Conservation (phyloP, 2,329 filamentous ascomycete genomes). For the Epichloe uncinata region DNA sequence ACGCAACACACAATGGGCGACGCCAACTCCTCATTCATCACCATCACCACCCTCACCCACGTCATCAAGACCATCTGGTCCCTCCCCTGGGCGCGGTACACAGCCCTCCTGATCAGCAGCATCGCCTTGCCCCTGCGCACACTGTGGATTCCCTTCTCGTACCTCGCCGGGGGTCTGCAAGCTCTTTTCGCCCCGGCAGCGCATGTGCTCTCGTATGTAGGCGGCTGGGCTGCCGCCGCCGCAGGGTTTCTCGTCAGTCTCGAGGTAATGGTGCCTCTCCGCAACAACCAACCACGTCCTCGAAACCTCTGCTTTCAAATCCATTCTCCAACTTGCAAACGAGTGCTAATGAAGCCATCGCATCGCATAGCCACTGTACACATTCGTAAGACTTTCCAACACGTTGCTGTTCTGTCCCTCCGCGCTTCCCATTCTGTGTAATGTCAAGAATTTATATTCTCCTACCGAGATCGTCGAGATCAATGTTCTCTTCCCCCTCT, state of each 20-base stretch:
- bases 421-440: too few species aligned
- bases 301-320: not conserved
- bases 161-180: not conserved
- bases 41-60: constrained; percentile 14
- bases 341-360: too few species aligned
- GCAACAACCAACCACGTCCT: not conserved
- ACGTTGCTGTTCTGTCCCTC: not conserved
- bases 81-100: constrained; percentile 16
- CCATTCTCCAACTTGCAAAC: too few species aligned
- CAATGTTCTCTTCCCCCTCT: not conserved
- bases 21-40: constrained; percentile 9
- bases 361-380: constrained; percentile 26
- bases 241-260: constrained; percentile 3
- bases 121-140: constrained; percentile 1
- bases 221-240: not conserved
- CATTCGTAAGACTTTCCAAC: constrained; percentile 22
- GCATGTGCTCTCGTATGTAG: constrained; percentile 3
- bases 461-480: too few species aligned
- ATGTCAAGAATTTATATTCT: too few species aligned
- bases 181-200: constrained; percentile 1
- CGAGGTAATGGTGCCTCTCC: not conserved
- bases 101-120: constrained; percentile 12
- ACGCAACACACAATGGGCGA: constrained; percentile 6
- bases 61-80: constrained; percentile 14
- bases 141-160: constrained; percentile 3